phyloP scores from a whole-genome alignment of 768 basidiomycete species.

The Tulasnella sp. region DNA sequence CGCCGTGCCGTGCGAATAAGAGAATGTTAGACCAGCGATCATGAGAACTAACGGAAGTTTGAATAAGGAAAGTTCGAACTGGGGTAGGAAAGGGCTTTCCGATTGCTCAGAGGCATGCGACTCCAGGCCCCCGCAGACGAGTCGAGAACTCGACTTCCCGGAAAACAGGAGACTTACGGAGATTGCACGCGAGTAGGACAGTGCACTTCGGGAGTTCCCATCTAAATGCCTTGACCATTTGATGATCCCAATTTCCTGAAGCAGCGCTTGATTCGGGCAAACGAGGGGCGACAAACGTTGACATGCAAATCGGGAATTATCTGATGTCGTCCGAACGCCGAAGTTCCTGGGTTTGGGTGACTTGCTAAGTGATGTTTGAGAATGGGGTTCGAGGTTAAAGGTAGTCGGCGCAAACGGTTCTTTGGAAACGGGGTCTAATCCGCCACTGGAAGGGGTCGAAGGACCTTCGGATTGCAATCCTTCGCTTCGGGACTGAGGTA shows the following conservation, averaged over 20 bases:
- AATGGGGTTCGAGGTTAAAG: neutral
- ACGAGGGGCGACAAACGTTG: constrained; percentile 55
- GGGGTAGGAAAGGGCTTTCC: neutral
- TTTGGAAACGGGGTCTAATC: neutral
- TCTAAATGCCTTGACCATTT: constrained; percentile 54
- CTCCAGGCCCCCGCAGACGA: constrained; percentile 29
- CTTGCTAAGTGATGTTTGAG: neutral
- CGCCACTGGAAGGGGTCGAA: neutral
- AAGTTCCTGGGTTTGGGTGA: constrained; percentile 1
- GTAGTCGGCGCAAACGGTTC: neutral
- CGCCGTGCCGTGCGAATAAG: neutral
- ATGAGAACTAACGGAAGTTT: neutral
- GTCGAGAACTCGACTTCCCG: constrained; percentile 34
- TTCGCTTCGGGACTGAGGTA: constrained; percentile 24
- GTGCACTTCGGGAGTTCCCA: constrained; percentile 54
- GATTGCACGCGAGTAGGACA: constrained; percentile 67
- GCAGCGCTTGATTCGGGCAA: constrained; percentile 61
- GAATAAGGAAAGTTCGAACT: constrained; percentile 5
- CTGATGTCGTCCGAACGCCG: constrained; percentile 25
- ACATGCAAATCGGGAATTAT: constrained; percentile 47
- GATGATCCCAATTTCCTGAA: constrained; percentile 51
- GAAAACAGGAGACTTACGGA: constrained; percentile 39
- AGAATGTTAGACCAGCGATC: neutral
- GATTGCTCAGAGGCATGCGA: neutral
- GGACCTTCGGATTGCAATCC: constrained; percentile 26